Evolutionary conservation across 768 basidiomycete genomes (phyloP).

Genomic region (Hericium coralloides): DNA sequence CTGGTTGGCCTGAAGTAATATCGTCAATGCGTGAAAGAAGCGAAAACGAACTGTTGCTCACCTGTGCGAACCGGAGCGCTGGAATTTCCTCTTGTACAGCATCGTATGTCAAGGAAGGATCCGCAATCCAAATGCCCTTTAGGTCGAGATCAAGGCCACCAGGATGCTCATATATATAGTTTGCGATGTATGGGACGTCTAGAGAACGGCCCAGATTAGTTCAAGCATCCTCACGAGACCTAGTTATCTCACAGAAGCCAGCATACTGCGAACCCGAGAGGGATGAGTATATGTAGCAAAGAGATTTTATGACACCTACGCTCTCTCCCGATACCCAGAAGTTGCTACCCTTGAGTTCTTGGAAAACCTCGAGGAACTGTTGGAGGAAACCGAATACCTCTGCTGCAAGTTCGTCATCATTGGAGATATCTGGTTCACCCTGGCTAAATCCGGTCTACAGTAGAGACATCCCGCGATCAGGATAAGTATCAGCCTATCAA

Average conservation of each 20-base stretch:
- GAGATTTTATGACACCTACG: slow-evolving; percentile 30
- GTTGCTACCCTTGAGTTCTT: slow-evolving; percentile 63
- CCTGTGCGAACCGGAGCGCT: slow-evolving; percentile 55
- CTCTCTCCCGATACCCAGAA: slow-evolving; percentile 65
- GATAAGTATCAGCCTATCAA: not conserved
- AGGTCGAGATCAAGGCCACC: slow-evolving; percentile 39
- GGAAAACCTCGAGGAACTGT: slow-evolving; percentile 66
- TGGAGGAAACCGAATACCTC: slow-evolving; percentile 46
- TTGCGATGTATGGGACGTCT: slow-evolving; percentile 27
- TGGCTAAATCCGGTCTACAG: slow-evolving; percentile 56
- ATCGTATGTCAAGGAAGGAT: slow-evolving; percentile 49
- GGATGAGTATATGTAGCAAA: not conserved
- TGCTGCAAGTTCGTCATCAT: slow-evolving; percentile 47
- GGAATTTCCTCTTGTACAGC: slow-evolving; percentile 65
- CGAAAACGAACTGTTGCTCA: not conserved
- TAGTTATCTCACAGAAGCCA: slow-evolving; percentile 21
- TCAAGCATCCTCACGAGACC: not conserved
- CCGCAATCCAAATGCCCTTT: slow-evolving; percentile 61
- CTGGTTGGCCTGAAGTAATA: slow-evolving; percentile 33
- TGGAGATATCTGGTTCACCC: slow-evolving; percentile 51
- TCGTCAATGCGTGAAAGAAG: not conserved
- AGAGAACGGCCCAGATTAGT: slow-evolving; percentile 20
- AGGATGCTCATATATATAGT: slow-evolving; percentile 57
- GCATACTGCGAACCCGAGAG: slow-evolving; percentile 18
- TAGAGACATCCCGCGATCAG: too few species aligned